Percentiles rank a stretch among this genome's conserved stretches.
phyloP scores from a whole-genome alignment of 1,284 basidiomycete species.

The Puccinia coronata region DNA sequence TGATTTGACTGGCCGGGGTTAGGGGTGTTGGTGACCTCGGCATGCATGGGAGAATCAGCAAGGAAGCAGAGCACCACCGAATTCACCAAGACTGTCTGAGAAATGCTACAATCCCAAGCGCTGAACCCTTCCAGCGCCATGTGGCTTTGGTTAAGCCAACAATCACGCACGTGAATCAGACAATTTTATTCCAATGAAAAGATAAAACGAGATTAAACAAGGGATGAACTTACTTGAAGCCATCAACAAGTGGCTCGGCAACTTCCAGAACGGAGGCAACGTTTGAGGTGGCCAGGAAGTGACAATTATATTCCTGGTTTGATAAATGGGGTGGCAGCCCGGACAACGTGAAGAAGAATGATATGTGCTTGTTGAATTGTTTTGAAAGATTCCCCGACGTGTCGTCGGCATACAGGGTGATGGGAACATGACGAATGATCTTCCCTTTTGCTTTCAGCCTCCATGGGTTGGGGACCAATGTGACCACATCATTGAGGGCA shows the following conservation, averaged over 20 bases:
- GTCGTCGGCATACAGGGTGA: conserved; percentile 63
- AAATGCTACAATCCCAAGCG: neutral
- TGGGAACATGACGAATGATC: conserved; percentile 53
- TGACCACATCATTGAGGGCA: neutral
- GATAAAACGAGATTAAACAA: neutral
- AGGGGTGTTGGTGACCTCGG: neutral
- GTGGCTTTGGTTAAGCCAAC: neutral
- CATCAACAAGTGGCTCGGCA: conserved; percentile 55
- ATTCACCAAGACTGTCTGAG: neutral
- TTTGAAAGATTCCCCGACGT: conserved; percentile 62
- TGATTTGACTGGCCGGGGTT: no score
- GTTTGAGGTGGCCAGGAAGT: conserved; percentile 13
- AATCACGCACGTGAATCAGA: neutral
- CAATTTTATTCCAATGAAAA: neutral
- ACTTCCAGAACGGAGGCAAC: neutral
- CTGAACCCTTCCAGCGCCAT: neutral
- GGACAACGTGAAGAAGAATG: conserved; percentile 58
- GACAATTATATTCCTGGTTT: conserved; percentile 11
- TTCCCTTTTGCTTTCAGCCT: conserved; percentile 31
- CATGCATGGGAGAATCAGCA: neutral
- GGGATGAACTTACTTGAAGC: conserved; percentile 56
- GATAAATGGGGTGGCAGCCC: conserved; percentile 55
- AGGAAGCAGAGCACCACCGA: neutral
- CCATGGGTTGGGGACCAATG: conserved; percentile 33
- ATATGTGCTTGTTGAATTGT: no score